Evolutionary conservation across 2,329 filamentous ascomycete genomes (phyloP).

Genomic region (Trichoderma breve): DNA sequence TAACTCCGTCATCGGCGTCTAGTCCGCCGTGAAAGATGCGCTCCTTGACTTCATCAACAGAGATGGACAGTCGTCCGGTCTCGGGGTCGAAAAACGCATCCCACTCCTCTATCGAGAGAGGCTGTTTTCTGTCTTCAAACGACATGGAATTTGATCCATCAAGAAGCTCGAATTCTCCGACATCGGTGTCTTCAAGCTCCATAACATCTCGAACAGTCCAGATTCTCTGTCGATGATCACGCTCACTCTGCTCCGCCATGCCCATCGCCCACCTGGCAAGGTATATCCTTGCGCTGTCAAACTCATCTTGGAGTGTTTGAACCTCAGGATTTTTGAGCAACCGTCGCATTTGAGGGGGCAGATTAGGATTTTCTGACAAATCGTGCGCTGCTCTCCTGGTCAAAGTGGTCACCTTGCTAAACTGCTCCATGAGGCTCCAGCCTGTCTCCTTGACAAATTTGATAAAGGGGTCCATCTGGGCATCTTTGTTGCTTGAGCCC

Average conservation of each 20-base stretch:
- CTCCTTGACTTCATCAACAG: slow-evolving; percentile 90
- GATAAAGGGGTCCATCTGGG: slow-evolving; percentile 85
- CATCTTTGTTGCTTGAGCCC: slow-evolving; percentile 53
- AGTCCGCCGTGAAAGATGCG: slow-evolving; percentile 95
- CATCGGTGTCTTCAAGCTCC: slow-evolving; percentile 89
- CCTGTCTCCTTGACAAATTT: slow-evolving; percentile 93
- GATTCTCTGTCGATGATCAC: slow-evolving; percentile 78
- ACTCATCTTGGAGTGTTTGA: slow-evolving; percentile 92
- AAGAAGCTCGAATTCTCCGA: slow-evolving; percentile 93
- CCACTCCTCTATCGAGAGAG: slow-evolving; percentile 84
- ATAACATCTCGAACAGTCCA: slow-evolving; percentile 93
- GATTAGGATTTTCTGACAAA: slow-evolving; percentile 82
- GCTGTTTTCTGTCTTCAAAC: slow-evolving; percentile 72
- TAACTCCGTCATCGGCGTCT: slow-evolving; percentile 81
- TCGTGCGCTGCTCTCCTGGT: slow-evolving; percentile 89
- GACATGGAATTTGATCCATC: slow-evolving; percentile 74
- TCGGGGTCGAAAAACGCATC: slow-evolving; percentile 78
- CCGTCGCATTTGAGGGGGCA: slow-evolving; percentile 83
- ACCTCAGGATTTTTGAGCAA: slow-evolving; percentile 90
- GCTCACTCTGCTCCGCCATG: slow-evolving; percentile 93
- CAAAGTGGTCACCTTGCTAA: slow-evolving; percentile 96
- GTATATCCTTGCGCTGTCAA: slow-evolving; percentile 92
- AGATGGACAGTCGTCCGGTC: slow-evolving; percentile 74
- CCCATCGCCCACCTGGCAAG: slow-evolving; percentile 98
- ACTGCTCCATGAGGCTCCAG: slow-evolving; percentile 95